Evolutionary conservation across 2,329 filamentous ascomycete genomes (phyloP).

Genomic region (Aspergillus sp.): DNA sequence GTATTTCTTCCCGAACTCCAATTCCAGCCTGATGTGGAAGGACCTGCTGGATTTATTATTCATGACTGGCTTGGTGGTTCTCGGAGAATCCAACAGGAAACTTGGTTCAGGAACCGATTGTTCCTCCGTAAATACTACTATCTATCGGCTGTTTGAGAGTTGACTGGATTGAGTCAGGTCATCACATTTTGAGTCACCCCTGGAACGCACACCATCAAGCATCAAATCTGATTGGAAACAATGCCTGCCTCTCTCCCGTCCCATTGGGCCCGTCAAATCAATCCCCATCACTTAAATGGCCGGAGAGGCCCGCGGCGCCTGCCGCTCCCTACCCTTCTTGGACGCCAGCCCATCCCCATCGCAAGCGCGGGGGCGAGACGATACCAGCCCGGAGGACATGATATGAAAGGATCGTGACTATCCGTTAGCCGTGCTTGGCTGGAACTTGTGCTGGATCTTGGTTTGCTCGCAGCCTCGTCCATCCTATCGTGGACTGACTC

Average conservation of each 20-base stretch:
- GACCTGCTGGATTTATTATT: neutral
- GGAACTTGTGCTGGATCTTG: neutral
- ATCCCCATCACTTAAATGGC: neutral
- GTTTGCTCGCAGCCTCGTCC: neutral
- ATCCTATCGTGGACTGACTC: slow-evolving; percentile 4
- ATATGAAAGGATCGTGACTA: slow-evolving; percentile 8
- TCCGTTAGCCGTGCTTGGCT: slow-evolving; percentile 4
- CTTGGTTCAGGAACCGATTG: neutral
- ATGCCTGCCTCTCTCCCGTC: neutral
- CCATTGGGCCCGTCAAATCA: neutral
- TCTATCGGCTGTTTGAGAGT: neutral
- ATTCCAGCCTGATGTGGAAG: neutral
- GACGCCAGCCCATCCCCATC: slow-evolving; percentile 6
- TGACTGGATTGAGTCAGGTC: neutral
- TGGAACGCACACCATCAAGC: neutral
- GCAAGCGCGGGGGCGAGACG: slow-evolving; percentile 2
- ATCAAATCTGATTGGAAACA: slow-evolving; percentile 1
- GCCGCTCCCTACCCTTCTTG: slow-evolving; percentile 17
- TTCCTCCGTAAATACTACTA: neutral
- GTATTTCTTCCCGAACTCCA: slow-evolving; percentile 3
- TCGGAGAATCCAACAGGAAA: neutral
- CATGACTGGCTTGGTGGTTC: neutral
- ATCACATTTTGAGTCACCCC: neutral
- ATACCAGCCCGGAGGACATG: slow-evolving; percentile 8
- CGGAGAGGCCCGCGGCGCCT: slow-evolving; percentile 5